These are phyloP conservation scores for Aspergillus bertholletiae DNA, from an alignment of 495 filamentous ascomycete species.

Conservation along the genomic window DNA sequence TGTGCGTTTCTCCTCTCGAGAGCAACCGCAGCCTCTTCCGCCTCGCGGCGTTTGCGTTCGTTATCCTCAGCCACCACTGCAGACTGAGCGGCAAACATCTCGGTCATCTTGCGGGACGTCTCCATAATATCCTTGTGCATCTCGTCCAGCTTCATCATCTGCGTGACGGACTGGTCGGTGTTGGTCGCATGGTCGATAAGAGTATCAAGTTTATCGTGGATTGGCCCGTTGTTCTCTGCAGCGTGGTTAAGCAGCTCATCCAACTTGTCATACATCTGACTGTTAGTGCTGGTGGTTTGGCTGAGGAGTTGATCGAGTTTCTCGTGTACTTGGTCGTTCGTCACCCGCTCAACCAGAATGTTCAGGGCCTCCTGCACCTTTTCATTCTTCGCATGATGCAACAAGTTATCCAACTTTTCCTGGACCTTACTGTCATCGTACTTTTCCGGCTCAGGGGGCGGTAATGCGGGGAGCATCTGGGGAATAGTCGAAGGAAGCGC, in stretches of 20 bases:
- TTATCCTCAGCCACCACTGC: conserved; percentile 73
- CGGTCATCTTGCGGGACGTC: conserved; percentile 81
- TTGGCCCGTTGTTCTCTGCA: conserved; percentile 52
- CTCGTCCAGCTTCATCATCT: conserved; percentile 77
- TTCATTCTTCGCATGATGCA: conserved; percentile 53
- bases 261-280: conserved; percentile 47
- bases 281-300: conserved; percentile 45
- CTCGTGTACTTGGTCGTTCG: conserved; percentile 38
- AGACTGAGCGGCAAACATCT: conserved; percentile 79
- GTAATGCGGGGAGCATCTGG: conserved; percentile 42
- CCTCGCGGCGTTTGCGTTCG: conserved; percentile 73
- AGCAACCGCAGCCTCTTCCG: conserved; percentile 76
- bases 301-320: conserved; percentile 58
- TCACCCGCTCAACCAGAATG: conserved; percentile 63
- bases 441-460: conserved; percentile 44
- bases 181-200: conserved; percentile 34
- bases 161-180: conserved; percentile 43
- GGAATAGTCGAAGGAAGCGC: conserved; percentile 50
- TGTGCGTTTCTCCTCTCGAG: conserved; percentile 76
- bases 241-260: conserved; percentile 63
- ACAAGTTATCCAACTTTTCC: conserved; percentile 80
- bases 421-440: conserved; percentile 73
- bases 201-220: conserved; percentile 65
- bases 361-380: conserved; percentile 79
- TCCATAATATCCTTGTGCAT: conserved; percentile 85